These are phyloP conservation scores for Lentithecium fluviatile DNA, from an alignment of 495 filamentous ascomycete species.

Conservation along the genomic window DNA sequence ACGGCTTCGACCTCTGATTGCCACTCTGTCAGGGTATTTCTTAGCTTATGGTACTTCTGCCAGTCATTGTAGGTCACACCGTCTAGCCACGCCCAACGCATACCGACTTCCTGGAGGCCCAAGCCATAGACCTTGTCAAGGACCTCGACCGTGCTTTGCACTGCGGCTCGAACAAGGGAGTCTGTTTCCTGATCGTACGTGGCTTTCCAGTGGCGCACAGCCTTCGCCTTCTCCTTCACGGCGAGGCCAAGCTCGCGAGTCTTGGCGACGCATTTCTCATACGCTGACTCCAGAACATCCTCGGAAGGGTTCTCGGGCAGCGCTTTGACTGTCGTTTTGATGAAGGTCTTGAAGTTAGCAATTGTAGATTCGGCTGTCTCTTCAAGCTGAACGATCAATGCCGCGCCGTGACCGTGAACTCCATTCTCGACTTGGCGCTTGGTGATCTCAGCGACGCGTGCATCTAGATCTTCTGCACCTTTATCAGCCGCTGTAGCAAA, in stretches of 20 bases:
- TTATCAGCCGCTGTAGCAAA: conserved; percentile 80
- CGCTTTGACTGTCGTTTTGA: conserved; percentile 59
- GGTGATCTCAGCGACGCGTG: conserved; percentile 75
- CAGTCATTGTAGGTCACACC: conserved; percentile 95
- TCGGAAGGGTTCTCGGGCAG: conserved; percentile 56
- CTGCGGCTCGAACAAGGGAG: conserved; percentile 66
- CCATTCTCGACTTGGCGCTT: conserved; percentile 65
- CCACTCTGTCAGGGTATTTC: conserved; percentile 81
- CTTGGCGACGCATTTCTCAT: conserved; percentile 62
- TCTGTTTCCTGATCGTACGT: conserved; percentile 69
- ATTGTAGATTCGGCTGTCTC: conserved; percentile 62
- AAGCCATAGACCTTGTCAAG: conserved; percentile 83
- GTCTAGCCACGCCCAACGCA: conserved; percentile 97
- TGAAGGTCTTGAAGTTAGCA: conserved; percentile 62
- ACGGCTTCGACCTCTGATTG: conserved; percentile 71
- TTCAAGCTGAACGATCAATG: conserved; percentile 67
- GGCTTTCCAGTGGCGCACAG: conserved; percentile 74
- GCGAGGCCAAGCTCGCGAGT: conserved; percentile 70
- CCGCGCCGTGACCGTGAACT: conserved; percentile 63
- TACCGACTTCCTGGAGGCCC: conserved; percentile 90
- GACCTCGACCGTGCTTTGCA: conserved; percentile 77
- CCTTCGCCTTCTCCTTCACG: conserved; percentile 79
- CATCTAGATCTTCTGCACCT: conserved; percentile 67
- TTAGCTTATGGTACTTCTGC: conserved; percentile 84
- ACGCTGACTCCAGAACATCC: conserved; percentile 54